Percentiles rank a stretch among this genome's conserved stretches.
Conservation (phyloP, 345 rosid species). For the Trapa bicornis region DNA sequence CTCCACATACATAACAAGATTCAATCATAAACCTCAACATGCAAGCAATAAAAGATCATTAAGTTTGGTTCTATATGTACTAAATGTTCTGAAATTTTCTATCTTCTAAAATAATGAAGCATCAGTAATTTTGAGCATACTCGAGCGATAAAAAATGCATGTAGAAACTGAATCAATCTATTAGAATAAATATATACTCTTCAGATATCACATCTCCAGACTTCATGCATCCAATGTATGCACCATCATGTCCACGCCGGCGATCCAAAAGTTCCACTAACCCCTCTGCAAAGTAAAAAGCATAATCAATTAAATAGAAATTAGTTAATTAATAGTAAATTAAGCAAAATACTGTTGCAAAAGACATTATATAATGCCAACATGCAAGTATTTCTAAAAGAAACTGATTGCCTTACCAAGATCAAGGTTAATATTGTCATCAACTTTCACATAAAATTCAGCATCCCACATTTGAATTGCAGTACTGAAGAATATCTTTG, state of each 20-base stretch:
- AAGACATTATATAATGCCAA: not conserved
- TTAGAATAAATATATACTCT: slow-evolving; percentile 24
- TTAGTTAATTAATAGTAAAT: not conserved
- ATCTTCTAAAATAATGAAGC: not conserved
- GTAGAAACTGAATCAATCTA: not conserved
- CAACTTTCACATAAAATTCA: slow-evolving; percentile 79
- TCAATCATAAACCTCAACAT: not conserved
- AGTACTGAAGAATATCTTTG: slow-evolving; percentile 68
- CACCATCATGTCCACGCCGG: slow-evolving; percentile 59
- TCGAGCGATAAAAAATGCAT: not conserved
- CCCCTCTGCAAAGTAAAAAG: slow-evolving; percentile 43
- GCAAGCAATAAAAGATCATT: not conserved
- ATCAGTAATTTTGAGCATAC: not conserved
- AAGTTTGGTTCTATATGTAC: not conserved
- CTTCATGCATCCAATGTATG: slow-evolving; percentile 96
- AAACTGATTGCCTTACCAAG: slow-evolving; percentile 36
- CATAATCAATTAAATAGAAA: not conserved
- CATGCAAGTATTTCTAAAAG: not conserved
- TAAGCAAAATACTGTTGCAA: not conserved
- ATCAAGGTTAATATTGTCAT: slow-evolving; percentile 67
- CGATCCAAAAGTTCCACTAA: slow-evolving; percentile 57
- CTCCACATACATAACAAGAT: not conserved
- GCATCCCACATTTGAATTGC: slow-evolving; percentile 95
- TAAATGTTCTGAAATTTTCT: not conserved
- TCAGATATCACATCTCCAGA: slow-evolving; percentile 79